Evolutionary conservation across 2,329 filamentous ascomycete genomes (phyloP).

Genomic region (Juglanconis sp.): DNA sequence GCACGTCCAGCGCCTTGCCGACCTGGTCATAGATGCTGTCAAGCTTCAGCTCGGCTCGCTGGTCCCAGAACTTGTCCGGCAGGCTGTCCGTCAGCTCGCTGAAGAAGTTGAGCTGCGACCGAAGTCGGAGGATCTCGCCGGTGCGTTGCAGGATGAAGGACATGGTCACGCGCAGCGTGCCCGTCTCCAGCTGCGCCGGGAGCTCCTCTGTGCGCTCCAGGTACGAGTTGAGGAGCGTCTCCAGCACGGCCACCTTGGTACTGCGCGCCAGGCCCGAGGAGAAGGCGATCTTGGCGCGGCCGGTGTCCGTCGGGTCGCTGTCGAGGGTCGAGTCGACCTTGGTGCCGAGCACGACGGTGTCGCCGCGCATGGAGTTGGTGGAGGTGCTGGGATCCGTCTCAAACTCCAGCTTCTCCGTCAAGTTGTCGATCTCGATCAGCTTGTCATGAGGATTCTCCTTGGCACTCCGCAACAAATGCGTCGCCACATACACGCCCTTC

Average conservation of each 20-base stretch:
- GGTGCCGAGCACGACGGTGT: constrained; percentile 86
- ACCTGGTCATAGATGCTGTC: constrained; percentile 96
- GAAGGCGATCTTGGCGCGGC: constrained; percentile 82
- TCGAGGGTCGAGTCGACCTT: constrained; percentile 47
- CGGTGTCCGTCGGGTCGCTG: constrained; percentile 46
- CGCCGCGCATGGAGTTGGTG: constrained; percentile 75
- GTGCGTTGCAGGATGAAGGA: constrained; percentile 89
- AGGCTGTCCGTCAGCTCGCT: constrained; percentile 93
- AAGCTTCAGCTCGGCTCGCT: constrained; percentile 78
- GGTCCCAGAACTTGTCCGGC: constrained; percentile 97
- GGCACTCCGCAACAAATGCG: constrained; percentile 69
- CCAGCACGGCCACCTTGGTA: constrained; percentile 90
- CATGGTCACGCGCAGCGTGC: constrained; percentile 45
- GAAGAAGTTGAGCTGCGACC: constrained; percentile 93
- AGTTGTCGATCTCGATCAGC: constrained; percentile 77
- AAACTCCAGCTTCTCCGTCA: constrained; percentile 62
- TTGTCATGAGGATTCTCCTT: constrained; percentile 70
- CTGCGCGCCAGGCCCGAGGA: constrained; percentile 89
- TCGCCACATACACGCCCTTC: constrained; percentile 66
- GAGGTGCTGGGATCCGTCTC: constrained; percentile 70
- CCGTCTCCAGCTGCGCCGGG: constrained; percentile 68
- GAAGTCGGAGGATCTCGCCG: constrained; percentile 82
- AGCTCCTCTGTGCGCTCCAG: constrained; percentile 84
- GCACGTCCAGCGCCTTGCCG: constrained; percentile 84
- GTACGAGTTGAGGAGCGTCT: constrained; percentile 77